Evolutionary conservation across 2,329 filamentous ascomycete species (phyloP), one percentile per base, ranked within the genome.

Genomic region (Diaporthe citrichinensis): DNA sequence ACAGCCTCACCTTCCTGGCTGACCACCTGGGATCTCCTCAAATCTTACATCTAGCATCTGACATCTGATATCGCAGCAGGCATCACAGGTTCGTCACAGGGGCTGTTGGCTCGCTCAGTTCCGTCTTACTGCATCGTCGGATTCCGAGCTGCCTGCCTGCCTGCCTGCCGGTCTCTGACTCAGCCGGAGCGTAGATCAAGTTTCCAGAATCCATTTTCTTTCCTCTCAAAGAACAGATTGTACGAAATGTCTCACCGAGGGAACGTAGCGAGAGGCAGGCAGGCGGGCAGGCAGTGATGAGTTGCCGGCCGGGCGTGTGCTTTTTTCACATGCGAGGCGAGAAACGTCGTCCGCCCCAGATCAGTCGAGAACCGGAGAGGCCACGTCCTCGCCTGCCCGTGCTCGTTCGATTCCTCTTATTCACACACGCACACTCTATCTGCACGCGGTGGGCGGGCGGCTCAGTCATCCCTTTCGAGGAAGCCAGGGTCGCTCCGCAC

Each of bases 401-500:
- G 3, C 46, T 3, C 55, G 34, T 12, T 20, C 44, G 8, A 7
- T 28, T 36, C 4, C 17, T 31, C 25, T 34, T 12, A 46, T 20
- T 15, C 8, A 58, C 41, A 15, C 23, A 28, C 31, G 39, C 72
- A 65, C 31, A n/a, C 20, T 20, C 44, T 28, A 46, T 46, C 34
- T 25, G 58, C n/a, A 59, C 34, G 39, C 20, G 15, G 51, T 55
- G 12, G 25, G 41, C 36, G 28, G 28, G 20, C 36, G 41, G 44
- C 17, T 59, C 51, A 78, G 39, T 81, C 80, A 58, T 80, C 80
- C 80, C 93, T 91, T 85, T 98, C 96, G 79, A 99, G 86, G 83
- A 99, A 99, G 9, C 91, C 91, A 0, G 97, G 96, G 85, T 99
- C 97, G 78, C 91, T 89, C 80, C 96, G 93, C 53, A 99, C 90